These are phyloP conservation scores for Ustilago curta DNA, from an alignment of 1,284 basidiomycete species.

Conservation along the genomic window DNA sequence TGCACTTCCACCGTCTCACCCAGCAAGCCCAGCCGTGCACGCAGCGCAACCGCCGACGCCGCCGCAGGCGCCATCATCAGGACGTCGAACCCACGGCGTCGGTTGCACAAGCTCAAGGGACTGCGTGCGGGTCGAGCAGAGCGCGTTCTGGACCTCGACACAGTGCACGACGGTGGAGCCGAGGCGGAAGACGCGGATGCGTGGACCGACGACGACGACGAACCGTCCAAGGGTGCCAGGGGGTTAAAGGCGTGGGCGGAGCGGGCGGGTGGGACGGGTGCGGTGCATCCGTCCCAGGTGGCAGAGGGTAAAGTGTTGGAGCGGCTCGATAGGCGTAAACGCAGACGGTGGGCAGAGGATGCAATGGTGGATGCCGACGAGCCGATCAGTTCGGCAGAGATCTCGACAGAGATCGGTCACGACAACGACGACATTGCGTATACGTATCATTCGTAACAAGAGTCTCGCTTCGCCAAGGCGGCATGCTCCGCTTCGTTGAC, in stretches of 20 bases:
- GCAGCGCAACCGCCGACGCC: neutral
- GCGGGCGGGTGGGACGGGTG: neutral
- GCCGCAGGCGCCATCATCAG: slow-evolving; percentile 16
- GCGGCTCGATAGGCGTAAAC: slow-evolving; percentile 22
- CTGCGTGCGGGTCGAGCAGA: slow-evolving; percentile 33
- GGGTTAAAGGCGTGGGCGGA: slow-evolving; percentile 23
- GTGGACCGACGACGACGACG: slow-evolving; percentile 45
- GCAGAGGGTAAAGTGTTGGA: slow-evolving; percentile 19
- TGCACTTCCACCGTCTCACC: neutral
- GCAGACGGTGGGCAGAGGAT: slow-evolving; percentile 8
- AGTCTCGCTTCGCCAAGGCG: too few relatives aligned
- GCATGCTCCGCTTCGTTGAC: too few relatives aligned
- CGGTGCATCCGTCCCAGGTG: neutral
- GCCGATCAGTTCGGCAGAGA: neutral
- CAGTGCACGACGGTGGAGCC: neutral
- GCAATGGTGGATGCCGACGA: slow-evolving; percentile 1
- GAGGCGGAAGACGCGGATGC: slow-evolving; percentile 20
- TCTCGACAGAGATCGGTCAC: slow-evolving; percentile 1
- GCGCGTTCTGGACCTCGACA: slow-evolving; percentile 27
- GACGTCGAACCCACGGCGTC: slow-evolving; percentile 30
- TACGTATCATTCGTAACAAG: slow-evolving; percentile 18
- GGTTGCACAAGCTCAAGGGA: slow-evolving; percentile 27
- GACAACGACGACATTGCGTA: neutral
- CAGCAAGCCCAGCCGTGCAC: neutral
- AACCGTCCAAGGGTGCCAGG: neutral